Conservation (phyloP, 1,284 basidiomycete genomes). For the Moesziomyces sp. region DNA sequence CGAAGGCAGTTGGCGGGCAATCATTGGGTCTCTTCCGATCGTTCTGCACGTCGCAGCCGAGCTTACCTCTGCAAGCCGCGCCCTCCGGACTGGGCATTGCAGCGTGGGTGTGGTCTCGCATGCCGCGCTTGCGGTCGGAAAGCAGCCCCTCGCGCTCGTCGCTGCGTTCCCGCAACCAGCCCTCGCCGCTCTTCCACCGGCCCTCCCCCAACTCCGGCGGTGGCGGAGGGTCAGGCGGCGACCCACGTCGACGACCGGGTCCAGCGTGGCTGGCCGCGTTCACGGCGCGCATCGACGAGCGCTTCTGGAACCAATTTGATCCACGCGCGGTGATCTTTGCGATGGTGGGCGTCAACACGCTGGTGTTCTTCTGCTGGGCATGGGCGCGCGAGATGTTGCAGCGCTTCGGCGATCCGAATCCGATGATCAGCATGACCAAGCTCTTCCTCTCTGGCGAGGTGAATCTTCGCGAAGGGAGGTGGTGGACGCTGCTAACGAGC, state of each 20-base stretch:
- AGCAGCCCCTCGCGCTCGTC: slow-evolving; percentile 2
- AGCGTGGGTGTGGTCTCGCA: slow-evolving; percentile 3
- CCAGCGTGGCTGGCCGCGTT: slow-evolving; percentile 1
- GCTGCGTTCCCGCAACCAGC: background rate
- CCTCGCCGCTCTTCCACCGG: slow-evolving; percentile 19
- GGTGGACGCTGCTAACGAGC: slow-evolving; percentile 84
- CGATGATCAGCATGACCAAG: slow-evolving; percentile 74
- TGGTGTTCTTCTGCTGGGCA: slow-evolving; percentile 50
- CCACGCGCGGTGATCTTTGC: slow-evolving; percentile 26
- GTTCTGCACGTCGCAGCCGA: slow-evolving; percentile 8
- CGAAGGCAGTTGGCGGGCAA: no score
- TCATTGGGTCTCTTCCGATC: slow-evolving; percentile 1
- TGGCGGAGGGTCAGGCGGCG: background rate
- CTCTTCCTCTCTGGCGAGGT: slow-evolving; percentile 76
- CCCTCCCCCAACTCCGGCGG: background rate
- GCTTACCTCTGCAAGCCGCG: background rate
- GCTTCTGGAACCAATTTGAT: slow-evolving; percentile 10
- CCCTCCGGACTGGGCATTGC: background rate
- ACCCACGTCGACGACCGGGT: background rate
- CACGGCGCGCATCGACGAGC: slow-evolving; percentile 6
- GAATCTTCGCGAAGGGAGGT: slow-evolving; percentile 77
- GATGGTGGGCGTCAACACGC: slow-evolving; percentile 45
- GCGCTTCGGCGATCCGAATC: slow-evolving; percentile 72
- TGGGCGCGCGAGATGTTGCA: slow-evolving; percentile 31
- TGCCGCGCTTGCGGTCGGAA: slow-evolving; percentile 11